Evolutionary conservation across 345 rosid genomes (phyloP).

Genomic region (Raphanus sativus): DNA sequence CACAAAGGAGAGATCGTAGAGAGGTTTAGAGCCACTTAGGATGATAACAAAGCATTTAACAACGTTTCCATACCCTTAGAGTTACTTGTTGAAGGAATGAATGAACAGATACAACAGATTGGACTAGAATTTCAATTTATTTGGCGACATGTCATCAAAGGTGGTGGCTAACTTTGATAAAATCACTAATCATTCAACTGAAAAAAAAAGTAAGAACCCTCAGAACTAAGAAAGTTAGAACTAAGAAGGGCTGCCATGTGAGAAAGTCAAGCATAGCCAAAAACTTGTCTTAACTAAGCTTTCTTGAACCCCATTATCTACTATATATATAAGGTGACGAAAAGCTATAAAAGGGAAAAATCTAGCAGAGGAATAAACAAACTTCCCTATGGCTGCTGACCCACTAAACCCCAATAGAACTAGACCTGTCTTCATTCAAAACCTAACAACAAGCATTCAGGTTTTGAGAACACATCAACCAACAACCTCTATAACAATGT

Average conservation of each 20-base stretch:
- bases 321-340: too few species aligned
- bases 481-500: background rate
- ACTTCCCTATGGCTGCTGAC: background rate
- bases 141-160: background rate
- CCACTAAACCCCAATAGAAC: background rate
- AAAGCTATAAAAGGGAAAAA: background rate
- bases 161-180: background rate
- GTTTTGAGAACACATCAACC: background rate
- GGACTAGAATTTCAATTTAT: background rate
- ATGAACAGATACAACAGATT: background rate
- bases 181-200: background rate
- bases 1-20: background rate
- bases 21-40: conserved; percentile 7
- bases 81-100: background rate
- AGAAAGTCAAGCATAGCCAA: background rate
- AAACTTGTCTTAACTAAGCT: background rate
- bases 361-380: background rate
- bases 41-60: background rate
- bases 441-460: background rate
- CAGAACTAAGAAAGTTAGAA: background rate
- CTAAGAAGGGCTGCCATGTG: background rate
- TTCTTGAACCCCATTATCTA: background rate
- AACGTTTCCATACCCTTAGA: background rate
- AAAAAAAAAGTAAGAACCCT: background rate
- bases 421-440: conserved; percentile 5